These are phyloP conservation scores for Isatis tinctoria DNA, from an alignment of 345 rosid species.

Conservation along the genomic window DNA sequence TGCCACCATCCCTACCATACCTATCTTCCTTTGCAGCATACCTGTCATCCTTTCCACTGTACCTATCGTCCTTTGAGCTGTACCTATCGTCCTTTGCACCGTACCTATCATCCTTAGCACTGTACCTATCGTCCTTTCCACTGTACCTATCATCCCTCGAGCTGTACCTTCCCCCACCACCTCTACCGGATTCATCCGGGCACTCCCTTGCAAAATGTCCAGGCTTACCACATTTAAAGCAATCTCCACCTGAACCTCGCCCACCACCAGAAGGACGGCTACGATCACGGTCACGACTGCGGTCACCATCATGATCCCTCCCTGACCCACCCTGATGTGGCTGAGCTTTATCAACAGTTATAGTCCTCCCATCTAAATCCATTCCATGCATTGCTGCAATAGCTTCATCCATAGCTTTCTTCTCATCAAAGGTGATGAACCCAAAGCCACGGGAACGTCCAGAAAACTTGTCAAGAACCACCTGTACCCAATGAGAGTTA, in stretches of 20 bases:
- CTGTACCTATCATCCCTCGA: conserved; percentile 44
- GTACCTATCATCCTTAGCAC: conserved; percentile 44
- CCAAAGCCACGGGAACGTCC: conserved; percentile 99
- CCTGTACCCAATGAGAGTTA: conserved; percentile 34
- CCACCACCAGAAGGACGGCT: conserved; percentile 55
- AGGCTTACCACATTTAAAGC: conserved; percentile 95
- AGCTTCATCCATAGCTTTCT: conserved; percentile 85
- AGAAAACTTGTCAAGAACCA: conserved; percentile 80
- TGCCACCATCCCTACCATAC: conserved; percentile 36
- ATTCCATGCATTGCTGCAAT: conserved; percentile 85
- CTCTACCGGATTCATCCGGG: conserved; percentile 57
- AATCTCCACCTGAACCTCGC: conserved; percentile 67
- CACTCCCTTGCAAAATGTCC: conserved; percentile 98
- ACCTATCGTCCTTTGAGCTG: conserved; percentile 39
- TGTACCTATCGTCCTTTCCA: conserved; percentile 29
- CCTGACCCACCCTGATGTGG: conserved; percentile 71
- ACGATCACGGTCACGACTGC: conserved; percentile 57
- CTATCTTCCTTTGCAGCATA: conserved; percentile 29
- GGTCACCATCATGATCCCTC: conserved; percentile 74
- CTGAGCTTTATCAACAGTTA: conserved; percentile 94
- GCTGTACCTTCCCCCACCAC: conserved; percentile 45
- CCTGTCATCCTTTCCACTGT: conserved; percentile 39
- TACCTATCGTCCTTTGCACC: conserved; percentile 21
- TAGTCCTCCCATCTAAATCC: conserved; percentile 86
- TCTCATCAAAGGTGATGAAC: conserved; percentile 85